Evolutionary conservation across 345 rosid genomes (phyloP), one percentile per base, ranked within the genome.

Genomic region (Brassica napus): DNA sequence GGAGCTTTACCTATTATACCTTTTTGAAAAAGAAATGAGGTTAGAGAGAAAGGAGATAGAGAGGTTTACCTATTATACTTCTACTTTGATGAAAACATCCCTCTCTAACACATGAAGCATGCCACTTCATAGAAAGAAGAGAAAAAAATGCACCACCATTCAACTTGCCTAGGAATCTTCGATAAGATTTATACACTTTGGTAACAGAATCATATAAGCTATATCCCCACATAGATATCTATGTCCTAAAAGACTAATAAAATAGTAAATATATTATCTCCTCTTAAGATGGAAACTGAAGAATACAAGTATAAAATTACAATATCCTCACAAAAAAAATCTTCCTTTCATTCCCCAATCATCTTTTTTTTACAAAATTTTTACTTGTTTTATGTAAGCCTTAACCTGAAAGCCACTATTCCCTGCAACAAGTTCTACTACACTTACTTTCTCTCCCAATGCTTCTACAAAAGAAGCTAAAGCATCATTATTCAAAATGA

Each of bases 311-410:
- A 64, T 54, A 69, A 5, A 63, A 16, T 55, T 65, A 70, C 73
- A 75, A 57, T 81, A 81, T 70, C 73, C 69, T 75, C 77, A 65
- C 77, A 55, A 59, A 58, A 70, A 80, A 81, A 71, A 81, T 81
- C 80, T 75, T 81, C 83, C 83, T 81, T 81, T 71, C 80, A 81
- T 81, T 81, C 77, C 83, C 80, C 83, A 81, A 81, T 81, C 83
- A 81, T 75, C 83, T 68, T 81, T 14, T 14, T 79, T 70, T 9
- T 65, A 39, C 83, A 80, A 79, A 1, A 76, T 76, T 81, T 79
- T 81, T 75, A 65, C 77, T 81, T 71, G 76, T 75, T 81, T 44
- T 71, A 64, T 64, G 69, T 65, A 71, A 81, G 77, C 83, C 80
- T 81, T 81, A 77, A 71, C 76, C 80, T 71, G 80, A 81, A 75